These are phyloP conservation scores for Euryodendron excelsum DNA, from an alignment of 148 eudicot genomes.

Conservation along the genomic window DNA sequence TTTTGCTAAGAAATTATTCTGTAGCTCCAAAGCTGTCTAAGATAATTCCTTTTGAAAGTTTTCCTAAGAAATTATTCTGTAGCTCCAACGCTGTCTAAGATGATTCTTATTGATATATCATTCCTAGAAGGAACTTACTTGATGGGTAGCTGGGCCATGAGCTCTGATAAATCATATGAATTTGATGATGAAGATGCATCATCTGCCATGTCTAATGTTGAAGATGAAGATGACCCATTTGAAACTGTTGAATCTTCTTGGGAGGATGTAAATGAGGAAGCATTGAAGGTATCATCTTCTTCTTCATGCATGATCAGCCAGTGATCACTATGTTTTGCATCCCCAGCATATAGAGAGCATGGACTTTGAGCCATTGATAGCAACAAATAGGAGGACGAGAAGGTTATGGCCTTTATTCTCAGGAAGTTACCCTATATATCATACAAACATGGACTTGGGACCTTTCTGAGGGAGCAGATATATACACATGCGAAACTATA, in stretches of 20 bases:
- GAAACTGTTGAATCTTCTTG: constrained; percentile 30
- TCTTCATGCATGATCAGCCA: constrained; percentile 20
- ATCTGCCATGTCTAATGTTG: constrained; percentile 49
- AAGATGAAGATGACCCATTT: constrained; percentile 40
- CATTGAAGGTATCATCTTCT: constrained; percentile 17
- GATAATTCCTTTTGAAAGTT: too few species aligned
- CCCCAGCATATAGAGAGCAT: constrained; percentile 19
- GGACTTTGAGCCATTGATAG: constrained; percentile 35
- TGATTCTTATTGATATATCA: background rate
- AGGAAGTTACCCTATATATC: too few species aligned
- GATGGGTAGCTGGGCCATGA: constrained; percentile 75
- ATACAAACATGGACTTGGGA: too few species aligned
- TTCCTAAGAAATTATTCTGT: too few species aligned
- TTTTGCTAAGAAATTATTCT: too few species aligned
- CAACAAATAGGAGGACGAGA: background rate
- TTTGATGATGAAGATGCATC: constrained; percentile 61
- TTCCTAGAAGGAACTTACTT: constrained; percentile 43
- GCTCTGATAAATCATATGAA: constrained; percentile 49
- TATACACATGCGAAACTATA: background rate
- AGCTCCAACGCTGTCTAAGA: too few species aligned
- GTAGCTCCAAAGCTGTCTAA: too few species aligned
- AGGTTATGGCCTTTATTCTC: too few species aligned
- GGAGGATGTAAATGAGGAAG: constrained; percentile 32
- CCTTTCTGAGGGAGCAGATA: constrained; percentile 24
- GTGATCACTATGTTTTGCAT: constrained; percentile 13